Conservation (phyloP, 345 rosid species). For the Eucalyptus sp. region DNA sequence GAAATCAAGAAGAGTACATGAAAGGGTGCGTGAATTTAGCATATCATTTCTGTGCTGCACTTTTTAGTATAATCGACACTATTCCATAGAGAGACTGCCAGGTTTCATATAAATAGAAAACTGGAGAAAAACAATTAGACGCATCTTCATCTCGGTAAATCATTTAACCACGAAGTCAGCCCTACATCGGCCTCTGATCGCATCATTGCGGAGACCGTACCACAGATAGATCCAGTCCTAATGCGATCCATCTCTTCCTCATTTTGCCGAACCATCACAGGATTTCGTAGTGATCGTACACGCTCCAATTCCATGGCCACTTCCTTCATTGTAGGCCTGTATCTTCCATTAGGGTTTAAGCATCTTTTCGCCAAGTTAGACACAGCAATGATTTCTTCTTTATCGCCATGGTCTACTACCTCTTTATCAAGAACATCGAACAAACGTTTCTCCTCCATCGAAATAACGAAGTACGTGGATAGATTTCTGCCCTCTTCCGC, state of each 20-base stretch:
- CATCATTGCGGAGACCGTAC: neutral
- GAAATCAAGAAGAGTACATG: neutral
- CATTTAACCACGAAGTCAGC: neutral
- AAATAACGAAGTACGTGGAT: neutral
- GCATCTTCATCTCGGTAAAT: neutral
- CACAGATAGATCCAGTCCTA: neutral
- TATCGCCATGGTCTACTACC: neutral
- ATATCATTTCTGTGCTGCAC: neutral
- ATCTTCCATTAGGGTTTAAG: neutral
- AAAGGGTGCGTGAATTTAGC: neutral
- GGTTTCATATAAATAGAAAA: neutral
- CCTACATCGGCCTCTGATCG: neutral
- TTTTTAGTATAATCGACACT: neutral
- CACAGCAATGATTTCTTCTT: neutral
- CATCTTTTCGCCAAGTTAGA: conserved; percentile 4
- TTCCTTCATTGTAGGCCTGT: conserved; percentile 9
- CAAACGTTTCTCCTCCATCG: neutral
- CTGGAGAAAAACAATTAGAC: neutral
- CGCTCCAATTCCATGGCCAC: neutral
- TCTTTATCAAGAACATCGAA: neutral
- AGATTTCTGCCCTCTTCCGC: neutral
- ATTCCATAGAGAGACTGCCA: neutral
- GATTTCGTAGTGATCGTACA: neutral
- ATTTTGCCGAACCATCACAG: neutral
- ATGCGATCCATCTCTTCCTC: neutral